A percentile compares a stretch with the other conserved stretches of the same genome.
These are phyloP conservation scores for Rhynchosporium graminicola DNA, from an alignment of 2,329 filamentous ascomycete species.

Conservation along the genomic window DNA sequence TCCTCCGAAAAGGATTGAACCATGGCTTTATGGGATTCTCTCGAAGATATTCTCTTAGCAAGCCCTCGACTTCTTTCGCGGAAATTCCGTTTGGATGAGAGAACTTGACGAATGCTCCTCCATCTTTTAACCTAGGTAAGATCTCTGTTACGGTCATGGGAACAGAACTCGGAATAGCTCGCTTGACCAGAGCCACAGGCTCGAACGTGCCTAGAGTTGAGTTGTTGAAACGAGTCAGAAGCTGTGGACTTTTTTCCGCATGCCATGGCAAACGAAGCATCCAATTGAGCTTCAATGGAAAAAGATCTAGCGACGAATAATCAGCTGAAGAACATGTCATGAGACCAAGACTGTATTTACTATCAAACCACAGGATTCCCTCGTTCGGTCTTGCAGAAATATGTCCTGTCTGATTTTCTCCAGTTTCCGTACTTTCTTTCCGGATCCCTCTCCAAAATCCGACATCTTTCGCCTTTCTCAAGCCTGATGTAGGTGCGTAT, in stretches of 20 bases:
- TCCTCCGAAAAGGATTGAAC: slow-evolving; percentile 79
- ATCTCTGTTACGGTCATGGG: slow-evolving; percentile 77
- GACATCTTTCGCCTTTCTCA: slow-evolving; percentile 16
- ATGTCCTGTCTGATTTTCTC: slow-evolving; percentile 73
- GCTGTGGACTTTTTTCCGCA: slow-evolving; percentile 46
- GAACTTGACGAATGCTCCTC: slow-evolving; percentile 91
- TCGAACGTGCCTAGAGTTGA: slow-evolving; percentile 55
- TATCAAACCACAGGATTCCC: slow-evolving; percentile 87
- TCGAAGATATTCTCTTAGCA: slow-evolving; percentile 62
- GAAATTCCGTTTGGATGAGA: slow-evolving; percentile 49
- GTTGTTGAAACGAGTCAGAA: slow-evolving; percentile 54
- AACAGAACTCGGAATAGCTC: slow-evolving; percentile 62
- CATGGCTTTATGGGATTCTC: slow-evolving; percentile 78
- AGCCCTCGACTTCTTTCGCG: slow-evolving; percentile 58
- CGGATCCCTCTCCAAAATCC: slow-evolving; percentile 31
- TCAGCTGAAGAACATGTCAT: slow-evolving; percentile 1
- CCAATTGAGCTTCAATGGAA: slow-evolving; percentile 75
- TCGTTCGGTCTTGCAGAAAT: slow-evolving; percentile 77
- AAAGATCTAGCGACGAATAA: slow-evolving; percentile 65
- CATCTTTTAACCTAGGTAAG: slow-evolving; percentile 83
- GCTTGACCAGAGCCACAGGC: slow-evolving; percentile 55
- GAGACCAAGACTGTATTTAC: slow-evolving; percentile 50
- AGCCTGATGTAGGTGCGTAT: slow-evolving; percentile 21
- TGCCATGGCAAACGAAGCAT: slow-evolving; percentile 54
- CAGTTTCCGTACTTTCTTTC: slow-evolving; percentile 50